Base-by-base conservation (phyloP, 2,329 filamentous ascomycete species). In the Bisporella sp. region DNA sequence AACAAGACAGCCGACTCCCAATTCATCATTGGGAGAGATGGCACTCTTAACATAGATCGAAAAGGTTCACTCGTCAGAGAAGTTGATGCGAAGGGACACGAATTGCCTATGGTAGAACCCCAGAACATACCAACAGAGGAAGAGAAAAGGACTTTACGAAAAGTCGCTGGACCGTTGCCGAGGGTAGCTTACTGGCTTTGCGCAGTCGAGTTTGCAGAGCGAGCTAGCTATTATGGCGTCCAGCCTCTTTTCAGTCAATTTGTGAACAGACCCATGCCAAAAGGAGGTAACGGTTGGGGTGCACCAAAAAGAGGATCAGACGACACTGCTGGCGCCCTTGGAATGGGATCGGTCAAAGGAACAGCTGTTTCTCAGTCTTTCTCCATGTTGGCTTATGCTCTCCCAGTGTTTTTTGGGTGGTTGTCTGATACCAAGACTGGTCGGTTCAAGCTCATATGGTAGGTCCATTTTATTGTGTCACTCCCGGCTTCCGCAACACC, bases 181-280 rank as follows among this genome's bases (percentile, higher is more conserved):
- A 82, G 77, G 75, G 70, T 75, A 49, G 77, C 84, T 51, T 89
- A 81, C 69, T 82, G 81, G 30, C 79, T 90, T 52, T 84, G 83
- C 45, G 81, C 88, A 54, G 79, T 86, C 52, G 86, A 90, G 68
- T 71, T 88, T 50, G 87, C 82, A 69, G 86, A 90, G 70, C 82
- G 85, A 45, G 88, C 87, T 69, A 85, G 82, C 11, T 90, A 88
- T 77, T 89, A 89, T 62, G 86, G 85, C 49, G 83, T 82, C 4
- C 77, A 79, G 41, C 75, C 73, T 0, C 66, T 60, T 6, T 81
- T 82, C 62, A 71, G 71, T 54, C 85, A 85, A 62, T 85, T 76
- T 58, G 75, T 85, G 59, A 77, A 84, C 57, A 76, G 77, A 7
- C 74, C 77, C 4, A 62, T 86, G 4, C 82, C 82, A 1, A 54